Evolutionary conservation across 2,329 filamentous ascomycete genomes (phyloP).

Genomic region (Alternaria sp.): DNA sequence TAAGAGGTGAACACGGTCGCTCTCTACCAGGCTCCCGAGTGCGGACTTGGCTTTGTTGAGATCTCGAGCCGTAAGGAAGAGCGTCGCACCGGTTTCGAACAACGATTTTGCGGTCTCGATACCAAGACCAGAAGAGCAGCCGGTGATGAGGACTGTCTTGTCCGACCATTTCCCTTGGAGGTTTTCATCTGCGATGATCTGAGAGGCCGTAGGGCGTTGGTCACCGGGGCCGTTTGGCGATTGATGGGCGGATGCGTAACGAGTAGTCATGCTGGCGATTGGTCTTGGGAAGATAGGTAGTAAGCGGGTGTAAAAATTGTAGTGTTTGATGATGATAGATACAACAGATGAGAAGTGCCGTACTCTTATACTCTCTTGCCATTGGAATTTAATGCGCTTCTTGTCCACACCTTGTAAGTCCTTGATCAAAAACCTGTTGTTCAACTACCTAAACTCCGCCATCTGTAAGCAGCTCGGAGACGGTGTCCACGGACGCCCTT

Average conservation of each 20-base stretch:
- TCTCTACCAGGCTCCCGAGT: slow-evolving; percentile 29
- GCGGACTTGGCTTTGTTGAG: slow-evolving; percentile 23
- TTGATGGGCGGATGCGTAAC: slow-evolving; percentile 14
- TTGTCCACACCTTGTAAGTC: background rate
- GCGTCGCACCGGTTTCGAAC: slow-evolving; percentile 53
- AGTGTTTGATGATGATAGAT: background rate
- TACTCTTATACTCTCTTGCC: background rate
- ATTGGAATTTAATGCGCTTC: background rate
- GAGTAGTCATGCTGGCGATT: slow-evolving; percentile 1
- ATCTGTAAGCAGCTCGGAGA: background rate
- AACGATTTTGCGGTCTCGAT: slow-evolving; percentile 49
- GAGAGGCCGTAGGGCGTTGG: slow-evolving; percentile 49
- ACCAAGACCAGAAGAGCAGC: slow-evolving; percentile 32
- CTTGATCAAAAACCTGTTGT: background rate
- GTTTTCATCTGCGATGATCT: slow-evolving; percentile 50
- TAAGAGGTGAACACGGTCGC: slow-evolving; percentile 27
- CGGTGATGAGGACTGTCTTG: slow-evolving; percentile 35
- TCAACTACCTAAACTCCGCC: background rate
- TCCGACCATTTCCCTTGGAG: slow-evolving; percentile 16
- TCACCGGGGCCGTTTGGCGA: slow-evolving; percentile 47
- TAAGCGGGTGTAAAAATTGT: background rate
- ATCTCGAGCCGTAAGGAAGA: slow-evolving; percentile 54
- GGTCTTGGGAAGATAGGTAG: background rate
- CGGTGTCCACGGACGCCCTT: background rate
- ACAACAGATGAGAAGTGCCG: background rate